Base-by-base conservation (phyloP, 129 eudicot genomes). In the Dittrichia graveolens region DNA sequence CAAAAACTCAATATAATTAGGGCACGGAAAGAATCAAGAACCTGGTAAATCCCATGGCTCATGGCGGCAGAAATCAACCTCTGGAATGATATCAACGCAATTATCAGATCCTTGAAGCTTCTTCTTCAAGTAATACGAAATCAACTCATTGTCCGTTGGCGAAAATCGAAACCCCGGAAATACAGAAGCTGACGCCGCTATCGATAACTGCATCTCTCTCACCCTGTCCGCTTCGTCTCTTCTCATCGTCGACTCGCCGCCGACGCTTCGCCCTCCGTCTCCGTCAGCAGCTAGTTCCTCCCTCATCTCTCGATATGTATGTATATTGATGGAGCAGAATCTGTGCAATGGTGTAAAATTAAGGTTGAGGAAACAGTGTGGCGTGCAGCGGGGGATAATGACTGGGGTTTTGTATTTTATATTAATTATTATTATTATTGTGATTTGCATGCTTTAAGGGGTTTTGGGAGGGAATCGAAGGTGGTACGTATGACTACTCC, bases 21-120 rank as follows among this genome's bases (percentile, higher is more conserved):
- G 40, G 48, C 54, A 39, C 3, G 35, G 16, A 8, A 54, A 2
- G 47, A 47, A 62, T 5, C 34, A 54, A 35, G 44, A 42, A 93
- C 96, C 96, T 75, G 98, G 98, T 64, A 93, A 78, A 69, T 93
- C 98, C 98, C 98, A 93, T 6, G 98, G 98, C 85, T 93, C 96
- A 67, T 71, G 80, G 12, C 77, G 81, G 65, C 95, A 87, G 58
- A 93, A 87, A 54, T 93, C 98, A 54, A 93, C 82, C 69, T 87
- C 95, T 0, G 87, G 72, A 72, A 90, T 90, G 2, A 90, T 79
- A 15, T 86, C 90, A 38, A 94, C 96, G 56, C 86, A 70, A 12
- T 81, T 77, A 14, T 85, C 86, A 47, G 31, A 70, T 2, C 98
- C 98, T 31, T 87, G 81, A 2, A 87, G 61, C 81, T 94, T 94